A percentile compares a stretch with the other conserved stretches of the same genome.
phyloP scores from a whole-genome alignment of 441 rosid genomes.

The Hypseocharis bilobata region DNA sequence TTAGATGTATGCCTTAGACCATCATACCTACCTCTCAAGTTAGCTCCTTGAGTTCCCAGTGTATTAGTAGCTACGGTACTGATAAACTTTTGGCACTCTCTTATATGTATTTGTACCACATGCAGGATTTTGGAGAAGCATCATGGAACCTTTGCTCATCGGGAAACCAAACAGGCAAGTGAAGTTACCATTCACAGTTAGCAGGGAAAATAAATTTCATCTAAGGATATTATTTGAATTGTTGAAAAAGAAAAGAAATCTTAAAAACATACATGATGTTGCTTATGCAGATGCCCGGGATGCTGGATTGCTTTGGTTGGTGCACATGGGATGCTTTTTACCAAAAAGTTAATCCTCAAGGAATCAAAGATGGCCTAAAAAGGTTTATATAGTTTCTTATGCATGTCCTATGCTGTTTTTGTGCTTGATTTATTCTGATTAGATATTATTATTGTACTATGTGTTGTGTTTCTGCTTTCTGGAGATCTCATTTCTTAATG shows the following conservation, averaged over 20 bases:
- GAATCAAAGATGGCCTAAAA: constrained; percentile 34
- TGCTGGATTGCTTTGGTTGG: constrained; percentile 41
- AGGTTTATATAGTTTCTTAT: constrained; percentile 20
- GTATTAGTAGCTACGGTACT: background rate
- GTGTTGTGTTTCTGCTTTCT: background rate
- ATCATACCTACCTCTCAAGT: background rate
- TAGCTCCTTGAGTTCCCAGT: background rate
- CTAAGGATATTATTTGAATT: background rate
- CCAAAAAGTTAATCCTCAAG: constrained; percentile 33
- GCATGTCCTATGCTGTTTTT: background rate
- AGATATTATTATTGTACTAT: background rate
- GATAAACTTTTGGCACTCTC: background rate
- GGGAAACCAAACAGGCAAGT: constrained; percentile 35
- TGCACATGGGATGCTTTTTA: constrained; percentile 49
- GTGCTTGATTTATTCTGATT: background rate
- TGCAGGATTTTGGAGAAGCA: constrained; percentile 39
- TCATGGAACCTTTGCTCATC: constrained; percentile 36
- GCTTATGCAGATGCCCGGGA: constrained; percentile 34
- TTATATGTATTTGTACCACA: constrained; percentile 9
- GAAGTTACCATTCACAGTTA: background rate
- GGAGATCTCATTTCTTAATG: background rate
- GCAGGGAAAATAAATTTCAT: background rate
- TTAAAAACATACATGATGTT: background rate
- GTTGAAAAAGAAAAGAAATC: background rate
- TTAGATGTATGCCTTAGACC: background rate